Conservation (phyloP, 352 stramenopile genomes). For the Bremia lactucae region DNA sequence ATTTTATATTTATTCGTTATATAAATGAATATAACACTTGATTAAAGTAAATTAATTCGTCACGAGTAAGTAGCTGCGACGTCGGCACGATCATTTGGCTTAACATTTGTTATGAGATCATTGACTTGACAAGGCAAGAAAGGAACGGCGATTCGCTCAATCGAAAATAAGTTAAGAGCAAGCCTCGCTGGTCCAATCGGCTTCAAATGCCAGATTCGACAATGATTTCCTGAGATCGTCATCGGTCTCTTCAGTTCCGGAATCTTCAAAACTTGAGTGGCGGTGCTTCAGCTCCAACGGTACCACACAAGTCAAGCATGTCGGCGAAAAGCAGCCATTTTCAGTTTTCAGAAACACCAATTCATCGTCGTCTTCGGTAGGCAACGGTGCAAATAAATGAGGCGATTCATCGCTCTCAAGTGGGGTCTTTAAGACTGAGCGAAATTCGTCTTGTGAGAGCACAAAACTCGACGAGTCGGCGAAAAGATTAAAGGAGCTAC, state of each 20-base stretch:
- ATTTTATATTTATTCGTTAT: too few relatives aligned
- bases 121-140: too few relatives aligned
- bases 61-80: too few relatives aligned
- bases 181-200: constrained; percentile 51
- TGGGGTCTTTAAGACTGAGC: constrained; percentile 21
- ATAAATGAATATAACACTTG: too few relatives aligned
- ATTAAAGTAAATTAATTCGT: too few relatives aligned
- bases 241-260: constrained; percentile 8
- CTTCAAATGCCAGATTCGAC: constrained; percentile 64
- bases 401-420: constrained; percentile 2
- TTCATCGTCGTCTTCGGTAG: constrained; percentile 15
- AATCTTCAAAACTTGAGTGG: constrained; percentile 14
- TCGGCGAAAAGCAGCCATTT: constrained; percentile 18
- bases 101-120: too few relatives aligned
- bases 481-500: constrained; percentile 33
- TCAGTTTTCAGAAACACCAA: constrained; percentile 25
- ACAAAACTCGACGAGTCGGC: constrained; percentile 68
- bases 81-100: too few relatives aligned
- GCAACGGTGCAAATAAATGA: constrained; percentile 1
- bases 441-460: constrained; percentile 52
- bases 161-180: too few relatives aligned
- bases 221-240: constrained; percentile 37
- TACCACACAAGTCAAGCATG: constrained; percentile 20
- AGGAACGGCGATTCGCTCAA: too few relatives aligned
- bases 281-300: constrained; percentile 47